Evolutionary conservation across 2,329 filamentous ascomycete species (phyloP), one percentile per base, ranked within the genome.

Genomic region (Atkinsonella hypoxylon): DNA sequence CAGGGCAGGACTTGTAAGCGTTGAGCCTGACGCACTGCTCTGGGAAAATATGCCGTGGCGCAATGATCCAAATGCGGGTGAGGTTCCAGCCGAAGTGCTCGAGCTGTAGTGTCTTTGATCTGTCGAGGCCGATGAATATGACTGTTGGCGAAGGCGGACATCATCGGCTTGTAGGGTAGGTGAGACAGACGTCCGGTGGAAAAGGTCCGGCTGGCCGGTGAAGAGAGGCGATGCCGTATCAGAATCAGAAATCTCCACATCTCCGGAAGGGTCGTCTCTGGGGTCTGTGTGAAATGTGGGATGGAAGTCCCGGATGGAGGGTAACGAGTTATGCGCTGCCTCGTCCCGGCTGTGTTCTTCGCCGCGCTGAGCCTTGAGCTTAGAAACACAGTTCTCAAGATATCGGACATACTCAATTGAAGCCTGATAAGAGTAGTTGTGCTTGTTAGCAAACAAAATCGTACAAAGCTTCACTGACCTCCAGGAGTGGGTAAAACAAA

Each of bases 331-430:
- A 44, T 58, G 59, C 17, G 58, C 54, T 36, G 64, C 61, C 39
- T 64, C 61, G 4, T 59, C 56, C 38, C 54, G 56, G 43, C 45
- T 54, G 30, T 55, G 60, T 22, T 63, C 58, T 34, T 67, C 67
- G 38, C 69, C 66, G 51, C 69, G 68, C 52, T 77, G 75, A 5
- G 76, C 76, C 65, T 95, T 89, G 50, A 97, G 75, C 61, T 91
- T 86, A 32, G 76, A 67, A 38, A 96, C 81, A 61, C 91, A 97
- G 63, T 89, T 84, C 64, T 97, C 87, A 13, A 98, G 78, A 64
- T 98, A 98, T 53, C 87, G 85, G 56, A 97, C 82, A 60, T 98
- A 97, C 60, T 97, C 93, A 54, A 97, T 97, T 45, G 89, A 93
- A 5, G 91, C 91, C 89, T 95, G 42, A 8, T 2, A 10, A 13